A percentile compares a stretch with the other conserved stretches of the same genome.
Conservation (phyloP, 2,329 filamentous ascomycete species). For the Cordyceps javanica region DNA sequence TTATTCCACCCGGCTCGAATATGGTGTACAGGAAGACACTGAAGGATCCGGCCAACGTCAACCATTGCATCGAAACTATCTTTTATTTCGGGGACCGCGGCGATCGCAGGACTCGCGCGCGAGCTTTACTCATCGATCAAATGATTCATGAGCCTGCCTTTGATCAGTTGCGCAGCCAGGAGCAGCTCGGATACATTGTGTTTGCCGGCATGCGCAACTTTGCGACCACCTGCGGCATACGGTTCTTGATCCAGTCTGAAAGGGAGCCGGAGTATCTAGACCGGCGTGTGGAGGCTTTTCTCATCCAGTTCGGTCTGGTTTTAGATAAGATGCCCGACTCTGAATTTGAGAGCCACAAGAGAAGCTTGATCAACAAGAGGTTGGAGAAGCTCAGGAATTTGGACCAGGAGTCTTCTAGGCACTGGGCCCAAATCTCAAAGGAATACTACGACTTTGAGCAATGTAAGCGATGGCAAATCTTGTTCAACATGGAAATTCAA, state of each 20-base stretch:
- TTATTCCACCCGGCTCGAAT: constrained; percentile 75
- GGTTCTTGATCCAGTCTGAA: constrained; percentile 92
- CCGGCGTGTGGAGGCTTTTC: constrained; percentile 78
- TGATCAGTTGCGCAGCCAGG: constrained; percentile 90
- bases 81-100: constrained; percentile 63
- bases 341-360: constrained; percentile 87
- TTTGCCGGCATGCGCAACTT: constrained; percentile 71
- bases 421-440: constrained; percentile 78
- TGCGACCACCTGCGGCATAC: constrained; percentile 75
- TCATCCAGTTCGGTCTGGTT: constrained; percentile 58
- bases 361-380: constrained; percentile 78
- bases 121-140: constrained; percentile 76
- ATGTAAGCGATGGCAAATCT: constrained; percentile 46
- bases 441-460: constrained; percentile 89
- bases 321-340: constrained; percentile 71
- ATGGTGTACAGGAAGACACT: constrained; percentile 75
- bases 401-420: constrained; percentile 71
- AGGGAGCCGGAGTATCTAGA: constrained; percentile 78
- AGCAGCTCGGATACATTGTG: constrained; percentile 95
- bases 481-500: background rate
- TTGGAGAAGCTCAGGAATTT: constrained; percentile 92
- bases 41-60: constrained; percentile 83
- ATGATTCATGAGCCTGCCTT: constrained; percentile 91
- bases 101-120: constrained; percentile 66
- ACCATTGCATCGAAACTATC: constrained; percentile 77